These are phyloP conservation scores for Gossypium gossypioides DNA, from an alignment of 441 rosid genomes.

Conservation along the genomic window DNA sequence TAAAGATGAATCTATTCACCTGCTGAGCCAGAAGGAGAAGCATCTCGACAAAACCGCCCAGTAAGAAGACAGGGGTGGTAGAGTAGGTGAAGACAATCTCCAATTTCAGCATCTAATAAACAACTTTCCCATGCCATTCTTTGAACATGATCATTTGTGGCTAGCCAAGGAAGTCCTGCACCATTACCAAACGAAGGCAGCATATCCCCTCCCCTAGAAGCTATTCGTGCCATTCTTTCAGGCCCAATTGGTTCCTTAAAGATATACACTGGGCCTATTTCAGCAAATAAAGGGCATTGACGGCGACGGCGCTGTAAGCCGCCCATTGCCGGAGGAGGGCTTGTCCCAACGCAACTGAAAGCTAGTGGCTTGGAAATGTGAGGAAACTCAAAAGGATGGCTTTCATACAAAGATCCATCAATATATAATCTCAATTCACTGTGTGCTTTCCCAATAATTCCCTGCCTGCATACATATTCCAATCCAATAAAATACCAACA, in stretches of 20 bases:
- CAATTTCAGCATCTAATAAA: constrained; percentile 84
- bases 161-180: constrained; percentile 95
- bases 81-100: constrained; percentile 73
- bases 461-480: constrained; percentile 84
- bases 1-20: constrained; percentile 33
- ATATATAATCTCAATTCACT: constrained; percentile 87
- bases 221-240: constrained; percentile 80
- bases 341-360: constrained; percentile 97
- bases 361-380: constrained; percentile 89
- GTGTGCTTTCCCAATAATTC: constrained; percentile 78
- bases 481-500: constrained; percentile 97
- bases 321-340: constrained; percentile 94
- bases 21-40: constrained; percentile 76
- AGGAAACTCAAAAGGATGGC: constrained; percentile 90
- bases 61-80: constrained; percentile 80
- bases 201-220: constrained; percentile 92
- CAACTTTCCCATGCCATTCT: constrained; percentile 67
- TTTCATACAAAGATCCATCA: constrained; percentile 92
- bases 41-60: constrained; percentile 97
- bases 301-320: constrained; percentile 95
- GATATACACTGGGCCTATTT: constrained; percentile 94
- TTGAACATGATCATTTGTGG: constrained; percentile 59
- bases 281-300: constrained; percentile 97
- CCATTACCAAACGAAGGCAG: constrained; percentile 88
- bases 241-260: constrained; percentile 93